Conservation (phyloP, 163 green algal genomes). For the Scenedesmus sp. region DNA sequence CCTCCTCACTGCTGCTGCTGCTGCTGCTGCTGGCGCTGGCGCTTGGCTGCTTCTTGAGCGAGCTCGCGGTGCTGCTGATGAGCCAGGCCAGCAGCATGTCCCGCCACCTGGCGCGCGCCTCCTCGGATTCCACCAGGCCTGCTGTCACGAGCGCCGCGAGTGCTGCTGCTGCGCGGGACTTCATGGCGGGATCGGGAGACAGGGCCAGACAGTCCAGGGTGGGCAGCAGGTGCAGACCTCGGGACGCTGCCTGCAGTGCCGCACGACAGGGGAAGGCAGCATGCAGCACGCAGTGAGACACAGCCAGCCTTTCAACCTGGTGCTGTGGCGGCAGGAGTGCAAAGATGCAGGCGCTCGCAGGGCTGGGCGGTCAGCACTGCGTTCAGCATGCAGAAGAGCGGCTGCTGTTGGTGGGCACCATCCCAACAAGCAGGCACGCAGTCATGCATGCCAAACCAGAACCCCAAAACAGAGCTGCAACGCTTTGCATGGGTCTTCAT, state of each 20-base stretch:
- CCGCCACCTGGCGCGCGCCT: constrained; percentile 50
- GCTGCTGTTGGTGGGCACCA: background rate
- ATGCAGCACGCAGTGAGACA: background rate
- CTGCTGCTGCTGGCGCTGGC: background rate
- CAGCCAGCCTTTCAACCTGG: background rate
- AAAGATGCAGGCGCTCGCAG: no score
- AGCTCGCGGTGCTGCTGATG: constrained; percentile 47
- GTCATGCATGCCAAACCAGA: no score
- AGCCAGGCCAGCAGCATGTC: constrained; percentile 58
- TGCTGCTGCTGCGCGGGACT: constrained; percentile 26
- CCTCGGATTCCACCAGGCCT: constrained; percentile 54
- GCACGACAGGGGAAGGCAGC: background rate
- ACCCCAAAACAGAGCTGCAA: no score
- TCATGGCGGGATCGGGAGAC: constrained; percentile 35
- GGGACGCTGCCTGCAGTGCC: background rate
- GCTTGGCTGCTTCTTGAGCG: background rate
- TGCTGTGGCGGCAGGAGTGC: background rate
- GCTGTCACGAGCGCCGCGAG: constrained; percentile 63
- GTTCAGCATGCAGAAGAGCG: background rate
- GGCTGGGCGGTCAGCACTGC: no score
- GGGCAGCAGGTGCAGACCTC: constrained; percentile 34
- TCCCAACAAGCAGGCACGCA: no score
- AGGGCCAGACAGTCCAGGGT: constrained; percentile 55
- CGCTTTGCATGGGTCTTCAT: no score
- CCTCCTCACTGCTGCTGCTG: constrained; percentile 25